These are phyloP conservation scores for Neurospora tetraspora DNA, from an alignment of 495 filamentous ascomycete species.

Conservation along the genomic window DNA sequence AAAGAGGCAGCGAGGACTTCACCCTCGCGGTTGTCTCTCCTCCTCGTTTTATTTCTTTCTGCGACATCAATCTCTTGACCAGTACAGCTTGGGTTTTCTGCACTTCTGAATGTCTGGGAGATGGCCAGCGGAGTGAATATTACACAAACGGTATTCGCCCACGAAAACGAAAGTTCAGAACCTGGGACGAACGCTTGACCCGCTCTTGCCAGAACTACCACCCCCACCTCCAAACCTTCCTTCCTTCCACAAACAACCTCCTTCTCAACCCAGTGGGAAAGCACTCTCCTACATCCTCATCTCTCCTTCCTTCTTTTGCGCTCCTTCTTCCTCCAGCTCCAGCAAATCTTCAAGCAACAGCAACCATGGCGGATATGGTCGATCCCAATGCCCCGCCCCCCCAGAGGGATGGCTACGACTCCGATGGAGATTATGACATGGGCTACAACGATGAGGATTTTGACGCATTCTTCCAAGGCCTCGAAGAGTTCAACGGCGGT, in stretches of 20 bases:
- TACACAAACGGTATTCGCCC: neutral
- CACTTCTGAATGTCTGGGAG: neutral
- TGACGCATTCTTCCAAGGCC: neutral
- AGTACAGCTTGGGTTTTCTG: neutral
- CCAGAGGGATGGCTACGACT: neutral
- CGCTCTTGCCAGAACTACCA: neutral
- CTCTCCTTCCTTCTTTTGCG: neutral
- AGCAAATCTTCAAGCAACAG: neutral
- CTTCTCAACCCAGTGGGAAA: neutral
- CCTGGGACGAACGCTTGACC: neutral
- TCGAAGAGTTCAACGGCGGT: neutral
- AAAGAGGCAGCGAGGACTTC: neutral
- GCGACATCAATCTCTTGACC: neutral
- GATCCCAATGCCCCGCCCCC: neutral
- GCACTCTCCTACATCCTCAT: neutral
- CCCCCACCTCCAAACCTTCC: neutral
- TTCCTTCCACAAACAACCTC: neutral
- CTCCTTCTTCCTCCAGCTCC: neutral
- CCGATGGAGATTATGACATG: neutral
- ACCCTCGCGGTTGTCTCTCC: neutral
- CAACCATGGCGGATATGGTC: neutral
- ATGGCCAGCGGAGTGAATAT: neutral
- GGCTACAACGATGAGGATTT: neutral
- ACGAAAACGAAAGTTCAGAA: neutral
- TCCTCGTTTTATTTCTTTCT: neutral